A percentile compares a stretch with the other conserved stretches of the same genome.
phyloP scores from a whole-genome alignment of 225 moss, liverwort and hornwort genomes.

The Ulota crispa region DNA sequence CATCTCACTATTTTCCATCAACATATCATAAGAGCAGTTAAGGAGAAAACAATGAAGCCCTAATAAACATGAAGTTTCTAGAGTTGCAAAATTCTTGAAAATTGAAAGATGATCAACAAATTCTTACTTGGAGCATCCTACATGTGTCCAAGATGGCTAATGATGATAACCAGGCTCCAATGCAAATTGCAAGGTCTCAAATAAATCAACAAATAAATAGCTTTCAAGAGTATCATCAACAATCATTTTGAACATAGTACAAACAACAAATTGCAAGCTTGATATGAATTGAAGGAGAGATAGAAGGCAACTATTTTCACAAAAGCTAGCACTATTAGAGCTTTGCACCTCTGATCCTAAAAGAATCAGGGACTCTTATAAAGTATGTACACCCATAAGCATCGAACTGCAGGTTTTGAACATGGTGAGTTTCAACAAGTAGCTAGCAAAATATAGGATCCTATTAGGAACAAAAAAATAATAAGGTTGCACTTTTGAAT shows the following conservation, averaged over 20 bases:
- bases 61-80: background rate
- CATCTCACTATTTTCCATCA: background rate
- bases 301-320: background rate
- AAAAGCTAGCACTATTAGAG: conserved; percentile 3
- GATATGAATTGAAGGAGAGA: background rate
- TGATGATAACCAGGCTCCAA: conserved; percentile 67
- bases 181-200: conserved; percentile 49
- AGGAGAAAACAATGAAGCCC: background rate
- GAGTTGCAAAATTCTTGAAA: background rate
- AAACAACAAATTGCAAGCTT: conserved; percentile 20
- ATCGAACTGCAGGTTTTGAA: too few species aligned
- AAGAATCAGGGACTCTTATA: background rate
- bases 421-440: too few species aligned
- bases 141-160: conserved; percentile 57
- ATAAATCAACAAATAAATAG: conserved; percentile 15
- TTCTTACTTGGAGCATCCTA: conserved; percentile 41
- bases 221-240: background rate
- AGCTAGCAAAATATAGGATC: too few species aligned
- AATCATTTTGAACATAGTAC: background rate
- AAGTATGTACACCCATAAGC: too few species aligned
- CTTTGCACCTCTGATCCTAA: conserved; percentile 2
- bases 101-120: conserved; percentile 7
- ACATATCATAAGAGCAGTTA: conserved; percentile 23
- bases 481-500: too few species aligned
- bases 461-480: too few species aligned